phyloP scores from a whole-genome alignment of 495 filamentous ascomycete species.

The Trypethelium eluteriae region DNA sequence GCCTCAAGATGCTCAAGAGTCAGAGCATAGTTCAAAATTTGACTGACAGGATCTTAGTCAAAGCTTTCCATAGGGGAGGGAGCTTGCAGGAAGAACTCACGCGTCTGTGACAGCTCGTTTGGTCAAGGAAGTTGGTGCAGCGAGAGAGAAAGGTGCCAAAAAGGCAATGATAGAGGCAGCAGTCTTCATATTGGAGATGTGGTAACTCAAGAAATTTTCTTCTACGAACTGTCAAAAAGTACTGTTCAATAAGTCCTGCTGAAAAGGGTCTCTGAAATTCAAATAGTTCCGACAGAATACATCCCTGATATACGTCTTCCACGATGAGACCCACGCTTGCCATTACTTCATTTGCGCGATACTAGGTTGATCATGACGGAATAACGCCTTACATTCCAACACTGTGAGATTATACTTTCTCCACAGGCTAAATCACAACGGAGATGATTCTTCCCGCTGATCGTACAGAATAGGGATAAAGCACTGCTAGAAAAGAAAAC shows the following conservation, averaged over 20 bases:
- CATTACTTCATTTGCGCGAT: background rate
- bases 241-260: no score
- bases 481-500: no score
- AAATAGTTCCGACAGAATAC: no score
- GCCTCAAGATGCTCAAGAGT: slow-evolving; percentile 40
- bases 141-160: background rate
- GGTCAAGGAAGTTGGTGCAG: background rate
- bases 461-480: no score
- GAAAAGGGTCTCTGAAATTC: no score
- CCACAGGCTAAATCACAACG: no score
- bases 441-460: no score
- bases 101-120: slow-evolving; percentile 1
- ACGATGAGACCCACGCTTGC: no score
- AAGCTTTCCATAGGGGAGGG: no score
- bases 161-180: background rate
- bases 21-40: slow-evolving; percentile 20
- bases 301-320: background rate
- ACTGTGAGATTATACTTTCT: no score
- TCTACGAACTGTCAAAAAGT: no score
- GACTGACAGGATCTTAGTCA: background rate
- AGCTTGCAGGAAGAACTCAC: background rate
- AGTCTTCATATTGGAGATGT: background rate
- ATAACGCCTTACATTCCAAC: background rate
- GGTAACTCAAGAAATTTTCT: background rate
- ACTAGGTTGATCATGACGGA: background rate